Percentiles rank a stretch among this genome's conserved stretches.
Evolutionary conservation across 306 rosid species (phyloP).

Genomic region (Ormosia semicastrata): DNA sequence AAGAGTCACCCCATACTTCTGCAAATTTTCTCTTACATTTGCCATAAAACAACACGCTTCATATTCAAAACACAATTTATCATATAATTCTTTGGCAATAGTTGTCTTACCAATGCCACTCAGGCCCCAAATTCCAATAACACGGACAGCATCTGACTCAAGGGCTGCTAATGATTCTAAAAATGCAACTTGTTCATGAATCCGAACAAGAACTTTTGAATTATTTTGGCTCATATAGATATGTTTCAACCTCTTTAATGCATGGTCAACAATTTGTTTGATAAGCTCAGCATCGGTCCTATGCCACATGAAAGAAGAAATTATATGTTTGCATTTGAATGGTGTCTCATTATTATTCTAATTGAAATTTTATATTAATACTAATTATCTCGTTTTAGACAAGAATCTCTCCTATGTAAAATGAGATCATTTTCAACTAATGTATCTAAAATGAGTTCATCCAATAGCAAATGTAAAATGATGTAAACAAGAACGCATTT

Average conservation of each 20-base stretch:
- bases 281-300: background rate
- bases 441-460: too few relatives aligned
- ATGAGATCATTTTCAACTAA: too few relatives aligned
- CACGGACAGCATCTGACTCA: background rate
- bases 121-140: conserved; percentile 5
- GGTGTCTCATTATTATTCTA: background rate
- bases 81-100: background rate
- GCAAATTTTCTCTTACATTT: background rate
- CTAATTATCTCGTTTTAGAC: too few relatives aligned
- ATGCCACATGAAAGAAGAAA: background rate
- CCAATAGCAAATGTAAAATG: too few relatives aligned
- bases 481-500: too few relatives aligned
- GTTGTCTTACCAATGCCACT: background rate
- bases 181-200: background rate
- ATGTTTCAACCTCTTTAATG: background rate
- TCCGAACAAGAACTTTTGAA: background rate
- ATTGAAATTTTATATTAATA: background rate
- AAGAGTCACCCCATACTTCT: background rate
- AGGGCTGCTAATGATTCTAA: background rate
- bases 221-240: background rate
- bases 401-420: too few relatives aligned
- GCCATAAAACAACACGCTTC: too few relatives aligned
- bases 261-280: background rate
- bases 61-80: background rate
- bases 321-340: background rate